Percentiles rank a stretch among this genome's conserved stretches.
These are phyloP conservation scores for Nitzschia sp. DNA, from an alignment of 108 stramenopile species.

Conservation along the genomic window DNA sequence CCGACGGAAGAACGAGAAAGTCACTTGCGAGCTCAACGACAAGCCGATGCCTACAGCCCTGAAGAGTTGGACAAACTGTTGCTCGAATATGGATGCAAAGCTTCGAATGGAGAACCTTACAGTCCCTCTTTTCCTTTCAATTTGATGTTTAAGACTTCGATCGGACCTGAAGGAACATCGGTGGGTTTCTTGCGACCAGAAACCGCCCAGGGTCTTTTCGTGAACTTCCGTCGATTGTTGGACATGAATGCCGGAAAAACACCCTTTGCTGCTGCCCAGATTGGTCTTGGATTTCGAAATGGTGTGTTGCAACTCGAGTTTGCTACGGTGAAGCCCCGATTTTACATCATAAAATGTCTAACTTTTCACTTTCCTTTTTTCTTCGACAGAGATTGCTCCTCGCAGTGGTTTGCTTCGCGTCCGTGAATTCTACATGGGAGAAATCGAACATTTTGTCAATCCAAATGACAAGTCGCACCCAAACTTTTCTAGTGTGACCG, in stretches of 20 bases:
- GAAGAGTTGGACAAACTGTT: conserved; percentile 92
- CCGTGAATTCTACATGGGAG: conserved; percentile 99
- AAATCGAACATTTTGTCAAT: conserved; percentile 99
- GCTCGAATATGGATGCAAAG: conserved; percentile 85
- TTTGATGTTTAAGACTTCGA: conserved; percentile 99
- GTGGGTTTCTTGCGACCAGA: conserved; percentile 99
- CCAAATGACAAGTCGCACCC: conserved; percentile 97
- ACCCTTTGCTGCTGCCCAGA: conserved; percentile 99
- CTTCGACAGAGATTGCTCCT: conserved; percentile 92
- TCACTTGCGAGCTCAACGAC: conserved; percentile 89
- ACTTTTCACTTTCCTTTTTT: neutral
- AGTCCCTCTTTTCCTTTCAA: conserved; percentile 98
- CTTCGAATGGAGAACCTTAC: conserved; percentile 86
- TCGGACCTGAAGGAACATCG: conserved; percentile 97
- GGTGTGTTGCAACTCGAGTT: conserved; percentile 57
- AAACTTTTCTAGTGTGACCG: conserved; percentile 84
- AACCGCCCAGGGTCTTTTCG: conserved; percentile 98
- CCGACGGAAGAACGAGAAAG: conserved; percentile 80
- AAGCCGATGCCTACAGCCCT: conserved; percentile 97
- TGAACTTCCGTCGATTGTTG: conserved; percentile 97
- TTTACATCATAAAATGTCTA: neutral
- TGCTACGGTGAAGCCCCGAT: too few relatives aligned
- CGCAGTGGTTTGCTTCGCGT: conserved; percentile 97
- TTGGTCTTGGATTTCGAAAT: conserved; percentile 98
- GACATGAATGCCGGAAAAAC: conserved; percentile 95